A percentile compares a stretch with the other conserved stretches of the same genome.
Evolutionary conservation across 805 yeast species (phyloP).

Genomic region (Starmera caribaea): DNA sequence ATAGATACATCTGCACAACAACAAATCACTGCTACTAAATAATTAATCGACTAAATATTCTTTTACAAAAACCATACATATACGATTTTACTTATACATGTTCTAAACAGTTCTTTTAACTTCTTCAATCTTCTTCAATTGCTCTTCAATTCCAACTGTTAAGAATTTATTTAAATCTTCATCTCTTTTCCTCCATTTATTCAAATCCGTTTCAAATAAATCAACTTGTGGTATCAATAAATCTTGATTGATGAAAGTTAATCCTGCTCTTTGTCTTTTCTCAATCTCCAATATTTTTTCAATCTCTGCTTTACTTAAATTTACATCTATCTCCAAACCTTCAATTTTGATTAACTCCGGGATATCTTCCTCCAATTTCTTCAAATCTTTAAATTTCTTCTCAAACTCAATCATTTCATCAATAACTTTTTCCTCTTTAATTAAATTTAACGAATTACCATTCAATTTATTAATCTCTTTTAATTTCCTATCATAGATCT

Average conservation of each 20-base stretch:
- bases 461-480: conserved; percentile 2
- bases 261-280: conserved; percentile 9
- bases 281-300: conserved; percentile 11
- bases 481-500: conserved; percentile 3
- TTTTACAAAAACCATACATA: not conserved
- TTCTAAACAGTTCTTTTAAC: conserved; percentile 3
- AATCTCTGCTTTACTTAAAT: conserved; percentile 10
- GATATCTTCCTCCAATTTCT: conserved; percentile 7
- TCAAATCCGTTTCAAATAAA: conserved; percentile 7
- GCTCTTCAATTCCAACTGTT: conserved; percentile 10
- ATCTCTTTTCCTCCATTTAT: conserved; percentile 13
- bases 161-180: conserved; percentile 15
- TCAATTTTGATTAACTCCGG: conserved; percentile 8
- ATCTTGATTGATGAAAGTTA: conserved; percentile 10
- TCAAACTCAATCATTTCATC: conserved; percentile 8
- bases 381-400: conserved; percentile 1
- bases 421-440: conserved; percentile 8
- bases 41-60: not conserved
- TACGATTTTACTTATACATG: not conserved
- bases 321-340: not conserved
- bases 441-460: conserved; percentile 4
- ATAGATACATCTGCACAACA: not conserved
- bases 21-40: not conserved
- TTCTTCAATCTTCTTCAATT: conserved; percentile 9
- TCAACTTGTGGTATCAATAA: conserved; percentile 11